A percentile compares a stretch with the other conserved stretches of the same genome.
These are phyloP conservation scores for Mycena olivaceomarginata DNA, from an alignment of 768 basidiomycete species.

Conservation along the genomic window DNA sequence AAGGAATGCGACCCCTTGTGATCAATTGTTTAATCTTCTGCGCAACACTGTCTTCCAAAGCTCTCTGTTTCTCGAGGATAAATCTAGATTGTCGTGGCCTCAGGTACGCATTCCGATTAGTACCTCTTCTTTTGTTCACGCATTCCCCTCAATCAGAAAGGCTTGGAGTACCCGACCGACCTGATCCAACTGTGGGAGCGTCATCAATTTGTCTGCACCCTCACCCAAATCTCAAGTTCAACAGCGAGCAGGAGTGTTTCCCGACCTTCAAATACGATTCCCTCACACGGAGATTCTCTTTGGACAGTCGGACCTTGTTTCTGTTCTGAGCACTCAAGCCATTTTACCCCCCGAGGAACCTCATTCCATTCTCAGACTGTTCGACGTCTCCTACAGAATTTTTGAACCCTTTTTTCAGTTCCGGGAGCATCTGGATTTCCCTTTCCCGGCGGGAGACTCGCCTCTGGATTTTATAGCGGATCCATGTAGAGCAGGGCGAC, in stretches of 20 bases:
- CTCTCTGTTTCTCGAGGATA: background rate
- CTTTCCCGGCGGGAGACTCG: background rate
- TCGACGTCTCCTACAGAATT: slow-evolving; percentile 12
- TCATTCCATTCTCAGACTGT: slow-evolving; percentile 5
- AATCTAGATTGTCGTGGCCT: background rate
- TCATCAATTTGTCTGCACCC: slow-evolving; percentile 1
- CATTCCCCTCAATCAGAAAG: background rate
- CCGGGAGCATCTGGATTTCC: background rate
- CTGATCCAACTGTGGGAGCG: slow-evolving; percentile 17
- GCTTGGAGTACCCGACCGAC: background rate
- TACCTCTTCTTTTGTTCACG: background rate
- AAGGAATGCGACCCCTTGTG: slow-evolving; percentile 17
- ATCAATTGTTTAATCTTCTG: slow-evolving; percentile 7
- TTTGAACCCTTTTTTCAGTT: slow-evolving; percentile 15
- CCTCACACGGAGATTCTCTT: slow-evolving; percentile 4
- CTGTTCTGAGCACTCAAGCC: slow-evolving; percentile 2
- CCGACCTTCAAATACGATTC: slow-evolving; percentile 13
- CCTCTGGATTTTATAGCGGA: background rate
- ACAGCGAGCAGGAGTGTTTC: background rate
- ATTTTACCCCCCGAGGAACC: no score
- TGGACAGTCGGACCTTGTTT: slow-evolving; percentile 3
- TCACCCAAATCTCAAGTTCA: background rate
- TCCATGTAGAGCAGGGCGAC: slow-evolving; percentile 6
- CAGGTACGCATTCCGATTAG: background rate
- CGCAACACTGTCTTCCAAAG: slow-evolving; percentile 8